A percentile compares a stretch with the other conserved stretches of the same genome.
These are phyloP conservation scores for Tylopilus balloui DNA, from an alignment of 768 basidiomycete genomes.

Conservation along the genomic window DNA sequence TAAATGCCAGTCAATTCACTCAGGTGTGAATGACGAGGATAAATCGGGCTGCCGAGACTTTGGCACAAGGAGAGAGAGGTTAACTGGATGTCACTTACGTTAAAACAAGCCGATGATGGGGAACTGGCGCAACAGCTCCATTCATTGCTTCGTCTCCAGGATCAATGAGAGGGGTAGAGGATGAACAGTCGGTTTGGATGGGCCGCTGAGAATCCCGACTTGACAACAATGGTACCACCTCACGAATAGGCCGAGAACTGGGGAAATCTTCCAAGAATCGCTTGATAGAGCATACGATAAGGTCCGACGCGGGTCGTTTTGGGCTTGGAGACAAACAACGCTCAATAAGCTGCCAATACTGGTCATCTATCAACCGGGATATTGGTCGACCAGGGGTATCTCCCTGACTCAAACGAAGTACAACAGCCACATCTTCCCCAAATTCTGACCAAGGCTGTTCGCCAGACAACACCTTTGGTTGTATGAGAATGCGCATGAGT, in stretches of 20 bases:
- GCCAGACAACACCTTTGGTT: slow-evolving; percentile 1
- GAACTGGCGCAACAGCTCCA: background rate
- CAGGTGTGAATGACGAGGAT: background rate
- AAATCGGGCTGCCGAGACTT: background rate
- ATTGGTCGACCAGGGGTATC: background rate
- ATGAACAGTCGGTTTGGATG: background rate
- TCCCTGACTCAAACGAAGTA: background rate
- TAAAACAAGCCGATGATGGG: too few relatives aligned
- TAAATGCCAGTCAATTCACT: too few relatives aligned
- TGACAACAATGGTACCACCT: background rate
- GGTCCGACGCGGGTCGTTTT: background rate
- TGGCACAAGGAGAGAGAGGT: background rate
- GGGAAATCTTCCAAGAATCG: background rate
- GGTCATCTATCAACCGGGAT: background rate
- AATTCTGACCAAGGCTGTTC: background rate
- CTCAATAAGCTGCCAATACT: background rate
- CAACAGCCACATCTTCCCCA: background rate
- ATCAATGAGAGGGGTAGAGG: background rate
- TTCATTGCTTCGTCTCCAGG: background rate
- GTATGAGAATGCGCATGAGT: background rate
- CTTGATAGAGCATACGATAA: background rate
- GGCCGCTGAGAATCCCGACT: background rate
- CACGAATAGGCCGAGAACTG: background rate
- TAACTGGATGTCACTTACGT: background rate
- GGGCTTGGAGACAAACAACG: background rate